Percentiles rank a stretch among this genome's conserved stretches.
Conservation (phyloP, 768 basidiomycete genomes). For the Rubroboletus satanas region DNA sequence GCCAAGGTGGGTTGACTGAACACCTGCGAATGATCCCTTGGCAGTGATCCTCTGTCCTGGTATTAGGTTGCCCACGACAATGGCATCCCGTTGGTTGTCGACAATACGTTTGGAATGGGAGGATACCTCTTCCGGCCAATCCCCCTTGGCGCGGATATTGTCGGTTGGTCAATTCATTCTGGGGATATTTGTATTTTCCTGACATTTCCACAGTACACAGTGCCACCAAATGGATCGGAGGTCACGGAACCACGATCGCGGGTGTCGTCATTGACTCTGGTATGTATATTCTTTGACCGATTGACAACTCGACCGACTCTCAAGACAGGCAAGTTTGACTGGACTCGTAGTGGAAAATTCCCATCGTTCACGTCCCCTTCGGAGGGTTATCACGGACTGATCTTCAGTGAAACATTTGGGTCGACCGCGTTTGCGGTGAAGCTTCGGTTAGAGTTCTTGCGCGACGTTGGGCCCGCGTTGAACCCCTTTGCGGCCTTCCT, state of each 20-base stretch:
- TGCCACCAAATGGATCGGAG: conserved; percentile 67
- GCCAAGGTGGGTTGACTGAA: conserved; percentile 40
- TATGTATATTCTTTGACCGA: conserved; percentile 18
- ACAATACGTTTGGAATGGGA: conserved; percentile 62
- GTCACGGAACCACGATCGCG: conserved; percentile 64
- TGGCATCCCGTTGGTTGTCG: conserved; percentile 59
- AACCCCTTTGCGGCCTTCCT: conserved; percentile 60
- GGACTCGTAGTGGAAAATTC: conserved; percentile 50
- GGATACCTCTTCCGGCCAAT: conserved; percentile 56
- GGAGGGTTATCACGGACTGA: conserved; percentile 54
- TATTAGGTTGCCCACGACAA: conserved; percentile 55
- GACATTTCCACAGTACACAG: conserved; percentile 40
- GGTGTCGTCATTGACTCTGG: conserved; percentile 62
- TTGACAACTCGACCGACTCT: neutral
- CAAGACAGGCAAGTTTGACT: conserved; percentile 52
- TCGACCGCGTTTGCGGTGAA: conserved; percentile 48
- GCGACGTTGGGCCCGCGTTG: conserved; percentile 50
- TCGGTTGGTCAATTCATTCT: conserved; percentile 30
- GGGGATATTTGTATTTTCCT: neutral
- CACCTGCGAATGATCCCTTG: neutral
- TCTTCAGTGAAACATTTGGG: conserved; percentile 50
- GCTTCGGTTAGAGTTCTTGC: conserved; percentile 48
- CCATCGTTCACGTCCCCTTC: conserved; percentile 53
- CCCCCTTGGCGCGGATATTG: conserved; percentile 54
- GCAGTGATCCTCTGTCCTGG: neutral